These are phyloP conservation scores for Nicotiana knightiana DNA, from an alignment of 257 asterid species.

Conservation along the genomic window DNA sequence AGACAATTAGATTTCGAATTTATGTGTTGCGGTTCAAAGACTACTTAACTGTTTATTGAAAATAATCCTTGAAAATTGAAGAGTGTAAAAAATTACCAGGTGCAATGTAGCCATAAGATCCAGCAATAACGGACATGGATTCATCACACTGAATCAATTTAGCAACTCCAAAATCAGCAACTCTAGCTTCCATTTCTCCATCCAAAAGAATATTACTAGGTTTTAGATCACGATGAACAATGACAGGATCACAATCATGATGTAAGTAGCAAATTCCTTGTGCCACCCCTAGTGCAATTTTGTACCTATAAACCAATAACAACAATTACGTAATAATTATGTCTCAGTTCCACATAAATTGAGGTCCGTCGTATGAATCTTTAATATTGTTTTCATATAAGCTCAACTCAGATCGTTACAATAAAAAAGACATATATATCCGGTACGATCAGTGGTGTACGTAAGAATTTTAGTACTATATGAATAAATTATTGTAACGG, in stretches of 20 bases:
- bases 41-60: background rate
- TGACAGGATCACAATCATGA: constrained; percentile 78
- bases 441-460: too few species aligned
- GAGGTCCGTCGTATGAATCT: rapidly evolving
- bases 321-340: too few species aligned
- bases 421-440: too few species aligned
- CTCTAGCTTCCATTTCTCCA: constrained; percentile 73
- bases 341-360: too few species aligned
- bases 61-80: background rate
- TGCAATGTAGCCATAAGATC: constrained; percentile 95
- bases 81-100: constrained; percentile 39
- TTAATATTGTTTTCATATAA: too few species aligned
- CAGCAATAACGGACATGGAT: constrained; percentile 82
- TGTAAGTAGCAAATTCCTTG: constrained; percentile 87
- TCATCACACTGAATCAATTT: constrained; percentile 59
- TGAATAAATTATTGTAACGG: too few species aligned
- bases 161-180: constrained; percentile 90
- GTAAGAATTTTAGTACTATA: too few species aligned
- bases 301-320: constrained; percentile 36
- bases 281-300: constrained; percentile 78
- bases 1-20: background rate
- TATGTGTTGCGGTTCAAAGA: background rate
- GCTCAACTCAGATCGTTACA: too few species aligned
- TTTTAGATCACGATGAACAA: constrained; percentile 71
- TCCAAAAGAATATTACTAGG: constrained; percentile 78